Evolutionary conservation across 495 filamentous ascomycete species (phyloP), one percentile per base, ranked within the genome.

Genomic region (Podospora comata): DNA sequence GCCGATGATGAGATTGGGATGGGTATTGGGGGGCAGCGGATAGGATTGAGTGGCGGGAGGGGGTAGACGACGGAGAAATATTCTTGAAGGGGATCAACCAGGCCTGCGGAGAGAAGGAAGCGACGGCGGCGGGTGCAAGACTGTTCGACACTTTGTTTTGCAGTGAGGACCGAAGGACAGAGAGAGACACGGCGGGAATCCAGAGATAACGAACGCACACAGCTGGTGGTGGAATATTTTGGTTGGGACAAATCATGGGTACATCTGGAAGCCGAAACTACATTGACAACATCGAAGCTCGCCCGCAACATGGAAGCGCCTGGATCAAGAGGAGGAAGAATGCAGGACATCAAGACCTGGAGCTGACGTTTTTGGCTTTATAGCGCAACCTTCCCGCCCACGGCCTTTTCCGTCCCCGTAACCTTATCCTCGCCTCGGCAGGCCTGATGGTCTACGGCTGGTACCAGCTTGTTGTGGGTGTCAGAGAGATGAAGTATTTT

Each of bases 371-470:
- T 26, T 58, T 58, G 9, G 23, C 3, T 60, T 27, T 44, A 67
- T 77, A 95, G 90, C 92, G 95, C 77, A 97, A 98, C 82, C 80
- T 99, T 73, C 96, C 95, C 67, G 90, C 89, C 67, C 90, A 92
- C 68, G 94, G 96, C 68, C 66, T 71, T 54, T 97, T 97, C 88
- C 88, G 90, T 62, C 94, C 95, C 7, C 78, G 83, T 20, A 83
- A 86, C 69, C 90, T 97, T 78, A 86, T 98, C 74, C 70, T 89
- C 72, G 91, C 84, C 58, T 86, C 92, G 78, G 89, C 86, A 71
- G 78, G 81, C 30, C 81, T 97, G 73, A 93, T 95, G 90, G 84
- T 85, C 64, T 98, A 91, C 76, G 95, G 95, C 16, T 94, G 92
- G 83, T 97, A 91, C 79, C 91, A 89, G 76, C 78, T 91, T 68